Evolutionary conservation across 2,329 filamentous ascomycete genomes (phyloP), one percentile per base, ranked within the genome.

Genomic region (Penicillium sp.): DNA sequence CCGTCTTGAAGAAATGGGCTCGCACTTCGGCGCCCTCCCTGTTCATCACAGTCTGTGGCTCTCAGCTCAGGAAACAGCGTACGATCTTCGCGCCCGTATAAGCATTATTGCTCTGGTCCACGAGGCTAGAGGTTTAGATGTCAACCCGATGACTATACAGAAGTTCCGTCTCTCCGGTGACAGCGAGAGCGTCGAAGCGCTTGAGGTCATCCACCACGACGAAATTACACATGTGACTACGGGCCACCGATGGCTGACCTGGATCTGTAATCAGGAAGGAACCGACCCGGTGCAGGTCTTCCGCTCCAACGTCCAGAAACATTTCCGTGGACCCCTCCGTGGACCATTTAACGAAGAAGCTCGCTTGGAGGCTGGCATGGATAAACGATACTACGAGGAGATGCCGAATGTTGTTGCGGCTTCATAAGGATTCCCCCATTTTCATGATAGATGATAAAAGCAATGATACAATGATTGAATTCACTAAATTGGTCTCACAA

Each of bases 181-280:
- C 41, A 40, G 33, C 8, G 76, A 79, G 45, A 79, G 76, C 48
- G 76, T 78, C 14, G 67, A 73, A 9, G 66, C 67, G 3, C 57
- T 79, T 51, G 73, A 73, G 33, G 66, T 79, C 22, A 79, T 79
- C 29, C 77, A 79, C 49, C 78, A 78, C 48, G 77, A 79, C 43
- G 77, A 79, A 59, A 79, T 79, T 41, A 79, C 77, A 0, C 77
- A 79, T 57, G 77, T 79, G 20, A 79, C 77, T 0, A 79, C 77
- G 4, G 77, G 77, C 4, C 77, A 79, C 55, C 64, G 77, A 31
- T 79, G 77, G 77, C 54, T 79, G 37, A 75, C 69, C 2, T 79
- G 77, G 77, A 79, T 79, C 22, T 79, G 77, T 48, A 66, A 72
- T 27, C 72, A 79, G 44, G 77, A 79, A 62, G 71, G 67, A 12